Conservation (phyloP, 2,329 filamentous ascomycete genomes). For the Phaeosphaeriaceae sp. region DNA sequence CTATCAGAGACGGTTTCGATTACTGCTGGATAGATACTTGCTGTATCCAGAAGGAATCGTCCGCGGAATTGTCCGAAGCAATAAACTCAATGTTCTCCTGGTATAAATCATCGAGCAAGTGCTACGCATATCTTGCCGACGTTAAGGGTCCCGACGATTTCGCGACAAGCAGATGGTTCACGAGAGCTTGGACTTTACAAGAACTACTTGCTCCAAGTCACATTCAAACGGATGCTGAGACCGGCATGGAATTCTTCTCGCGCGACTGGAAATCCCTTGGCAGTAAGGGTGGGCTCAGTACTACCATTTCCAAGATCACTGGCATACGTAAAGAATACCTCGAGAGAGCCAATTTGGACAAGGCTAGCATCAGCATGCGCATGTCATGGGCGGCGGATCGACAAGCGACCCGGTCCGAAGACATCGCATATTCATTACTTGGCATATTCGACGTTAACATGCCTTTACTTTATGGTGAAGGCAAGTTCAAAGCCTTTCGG, state of each 20-base stretch:
- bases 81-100: constrained; percentile 29
- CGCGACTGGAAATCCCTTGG: constrained; percentile 14
- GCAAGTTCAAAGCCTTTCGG: constrained; percentile 19
- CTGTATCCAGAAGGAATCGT: constrained; percentile 31
- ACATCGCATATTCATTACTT: constrained; percentile 29
- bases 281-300: constrained; percentile 1
- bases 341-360: constrained; percentile 3
- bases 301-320: background rate
- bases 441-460: constrained; percentile 31
- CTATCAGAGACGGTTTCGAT: constrained; percentile 7
- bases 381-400: constrained; percentile 31
- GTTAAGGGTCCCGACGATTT: constrained; percentile 2
- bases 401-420: constrained; percentile 25
- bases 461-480: constrained; percentile 27
- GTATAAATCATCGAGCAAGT: constrained; percentile 18
- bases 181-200: constrained; percentile 26
- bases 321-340: constrained; percentile 15
- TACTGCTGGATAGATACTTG: constrained; percentile 28
- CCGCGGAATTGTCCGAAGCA: constrained; percentile 19
- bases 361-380: constrained; percentile 21
- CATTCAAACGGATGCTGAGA: background rate
- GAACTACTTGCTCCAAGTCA: constrained; percentile 25
- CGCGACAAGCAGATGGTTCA: constrained; percentile 20
- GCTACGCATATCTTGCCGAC: constrained; percentile 25
- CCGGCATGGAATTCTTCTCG: constrained; percentile 17